Conservation (phyloP, 495 filamentous ascomycete species). For the Aspergillus mulundensis region DNA sequence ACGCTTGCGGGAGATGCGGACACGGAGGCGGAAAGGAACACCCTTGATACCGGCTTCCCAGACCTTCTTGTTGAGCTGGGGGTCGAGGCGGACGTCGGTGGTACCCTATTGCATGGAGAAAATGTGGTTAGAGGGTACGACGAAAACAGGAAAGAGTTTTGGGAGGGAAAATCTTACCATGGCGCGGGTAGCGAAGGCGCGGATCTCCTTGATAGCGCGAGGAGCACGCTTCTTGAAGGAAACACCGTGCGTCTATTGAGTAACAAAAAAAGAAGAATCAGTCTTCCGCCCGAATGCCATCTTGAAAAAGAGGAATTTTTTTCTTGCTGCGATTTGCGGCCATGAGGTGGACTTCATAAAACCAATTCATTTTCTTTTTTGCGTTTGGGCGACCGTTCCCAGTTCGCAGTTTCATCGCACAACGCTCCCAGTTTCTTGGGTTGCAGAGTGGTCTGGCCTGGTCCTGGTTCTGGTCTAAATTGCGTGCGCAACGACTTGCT, state of each 20-base stretch:
- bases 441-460: neutral
- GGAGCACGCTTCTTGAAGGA: conserved; percentile 99
- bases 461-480: neutral
- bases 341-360: conserved; percentile 68
- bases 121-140: neutral
- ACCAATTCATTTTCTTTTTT: conserved; percentile 50
- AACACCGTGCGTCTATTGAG: conserved; percentile 81
- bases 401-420: neutral
- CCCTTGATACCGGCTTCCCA: conserved; percentile 99
- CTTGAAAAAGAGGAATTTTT: conserved; percentile 20
- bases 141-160: neutral
- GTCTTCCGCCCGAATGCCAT: conserved; percentile 62
- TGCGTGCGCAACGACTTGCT: neutral
- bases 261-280: conserved; percentile 44
- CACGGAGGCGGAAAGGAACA: conserved; percentile 90
- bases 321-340: conserved; percentile 35
- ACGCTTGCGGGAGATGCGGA: conserved; percentile 98
- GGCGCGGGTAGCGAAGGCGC: conserved; percentile 80
- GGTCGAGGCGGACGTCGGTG: conserved; percentile 94
- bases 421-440: neutral
- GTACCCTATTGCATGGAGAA: conserved; percentile 64
- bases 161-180: conserved; percentile 73
- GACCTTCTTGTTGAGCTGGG: conserved; percentile 99
- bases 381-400: neutral
- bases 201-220: conserved; percentile 98